Percentiles rank a stretch among this genome's conserved stretches.
Evolutionary conservation across 169 alveolate genomes (phyloP).

Genomic region (Plasmodium inui): DNA sequence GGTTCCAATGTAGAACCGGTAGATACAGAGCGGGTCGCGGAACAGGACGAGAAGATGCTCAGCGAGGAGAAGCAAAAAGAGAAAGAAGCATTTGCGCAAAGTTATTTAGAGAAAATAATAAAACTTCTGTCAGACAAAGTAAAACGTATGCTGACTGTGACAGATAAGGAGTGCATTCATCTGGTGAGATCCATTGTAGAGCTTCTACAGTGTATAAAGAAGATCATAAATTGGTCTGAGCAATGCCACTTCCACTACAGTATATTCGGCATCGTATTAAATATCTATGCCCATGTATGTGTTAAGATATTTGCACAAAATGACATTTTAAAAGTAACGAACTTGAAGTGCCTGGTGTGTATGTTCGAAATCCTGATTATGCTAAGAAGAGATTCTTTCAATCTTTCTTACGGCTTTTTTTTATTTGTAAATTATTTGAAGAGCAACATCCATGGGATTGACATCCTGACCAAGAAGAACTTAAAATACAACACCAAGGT

Average conservation of each 20-base stretch:
- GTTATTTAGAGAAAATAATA: not conserved
- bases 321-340: constrained; percentile 13
- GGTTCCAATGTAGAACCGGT: not conserved
- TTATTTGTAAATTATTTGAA: constrained; percentile 48
- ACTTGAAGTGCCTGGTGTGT: constrained; percentile 52
- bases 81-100: not conserved
- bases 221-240: not conserved
- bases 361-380: constrained; percentile 40
- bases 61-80: not conserved
- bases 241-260: not conserved
- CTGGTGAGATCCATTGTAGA: constrained; percentile 15
- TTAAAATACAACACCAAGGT: not conserved
- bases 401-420: constrained; percentile 45
- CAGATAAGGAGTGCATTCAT: constrained; percentile 40
- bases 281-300: constrained; percentile 45
- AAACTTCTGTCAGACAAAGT: not conserved
- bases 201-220: constrained; percentile 1
- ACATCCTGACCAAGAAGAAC: constrained; percentile 26
- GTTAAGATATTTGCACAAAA: constrained; percentile 44
- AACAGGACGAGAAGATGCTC: not conserved
- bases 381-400: constrained; percentile 17
- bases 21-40: not conserved
- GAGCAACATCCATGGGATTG: constrained; percentile 26
- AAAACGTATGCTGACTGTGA: constrained; percentile 12
- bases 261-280: constrained; percentile 41